phyloP scores from a whole-genome alignment of 2,329 filamentous ascomycete species.

The Cladosporium halotolerans region DNA sequence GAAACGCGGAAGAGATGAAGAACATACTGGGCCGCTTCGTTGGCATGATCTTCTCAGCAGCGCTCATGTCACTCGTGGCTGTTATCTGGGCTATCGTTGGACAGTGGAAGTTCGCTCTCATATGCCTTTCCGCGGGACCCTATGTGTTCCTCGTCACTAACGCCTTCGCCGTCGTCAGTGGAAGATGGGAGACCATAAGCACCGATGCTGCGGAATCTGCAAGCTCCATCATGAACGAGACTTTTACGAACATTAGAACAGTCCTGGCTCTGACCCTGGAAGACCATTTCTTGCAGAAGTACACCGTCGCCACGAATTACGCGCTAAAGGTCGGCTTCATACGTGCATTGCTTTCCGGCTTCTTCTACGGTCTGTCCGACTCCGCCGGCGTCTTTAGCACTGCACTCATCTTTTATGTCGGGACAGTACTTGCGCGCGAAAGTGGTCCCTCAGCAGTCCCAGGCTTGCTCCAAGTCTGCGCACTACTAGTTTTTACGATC shows the following conservation, averaged over 20 bases:
- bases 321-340: slow-evolving; percentile 58
- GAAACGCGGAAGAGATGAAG: slow-evolving; percentile 80
- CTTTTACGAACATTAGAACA: slow-evolving; percentile 71
- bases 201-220: slow-evolving; percentile 57
- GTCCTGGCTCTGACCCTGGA: slow-evolving; percentile 72
- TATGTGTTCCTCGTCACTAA: slow-evolving; percentile 61
- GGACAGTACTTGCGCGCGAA: slow-evolving; percentile 55
- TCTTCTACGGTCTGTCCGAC: slow-evolving; percentile 73
- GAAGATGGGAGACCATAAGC: slow-evolving; percentile 64
- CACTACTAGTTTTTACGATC: slow-evolving; percentile 77
- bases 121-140: slow-evolving; percentile 61
- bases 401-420: slow-evolving; percentile 80
- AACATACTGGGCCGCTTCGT: slow-evolving; percentile 74
- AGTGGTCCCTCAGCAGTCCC: slow-evolving; percentile 43
- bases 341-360: slow-evolving; percentile 60
- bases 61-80: slow-evolving; percentile 61
- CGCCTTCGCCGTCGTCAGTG: slow-evolving; percentile 58
- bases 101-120: slow-evolving; percentile 75
- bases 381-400: slow-evolving; percentile 64
- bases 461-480: slow-evolving; percentile 66
- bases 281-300: slow-evolving; percentile 60
- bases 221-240: slow-evolving; percentile 63
- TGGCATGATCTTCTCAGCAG: slow-evolving; percentile 60
- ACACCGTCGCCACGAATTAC: slow-evolving; percentile 45
- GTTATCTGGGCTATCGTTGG: slow-evolving; percentile 67